Conservation (phyloP, 2,329 filamentous ascomycete genomes). For the Colletotrichum nymphaeae region DNA sequence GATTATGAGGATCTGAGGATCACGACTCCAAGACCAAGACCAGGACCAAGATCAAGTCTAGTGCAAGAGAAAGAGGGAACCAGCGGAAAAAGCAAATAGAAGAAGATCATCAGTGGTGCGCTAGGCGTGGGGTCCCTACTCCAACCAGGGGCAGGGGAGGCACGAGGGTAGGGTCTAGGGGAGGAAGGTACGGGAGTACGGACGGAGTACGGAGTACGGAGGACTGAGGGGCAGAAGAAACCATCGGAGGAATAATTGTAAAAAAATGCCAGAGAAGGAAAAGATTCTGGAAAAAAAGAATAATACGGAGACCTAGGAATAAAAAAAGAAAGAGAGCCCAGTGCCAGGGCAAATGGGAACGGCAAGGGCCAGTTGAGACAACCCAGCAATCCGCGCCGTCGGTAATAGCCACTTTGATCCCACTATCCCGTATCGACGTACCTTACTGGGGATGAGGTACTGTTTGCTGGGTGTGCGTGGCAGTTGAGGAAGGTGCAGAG, state of each 20-base stretch:
- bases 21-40: neutral
- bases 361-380: slow-evolving; percentile 31
- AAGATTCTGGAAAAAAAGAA: neutral
- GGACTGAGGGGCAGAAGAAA: slow-evolving; percentile 15
- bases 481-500: neutral
- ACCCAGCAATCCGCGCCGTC: slow-evolving; percentile 32
- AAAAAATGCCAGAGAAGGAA: slow-evolving; percentile 11
- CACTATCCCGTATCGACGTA: neutral
- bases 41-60: neutral
- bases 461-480: neutral
- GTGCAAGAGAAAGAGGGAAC: neutral
- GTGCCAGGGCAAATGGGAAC: slow-evolving; percentile 12
- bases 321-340: neutral
- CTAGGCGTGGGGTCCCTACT: slow-evolving; percentile 11
- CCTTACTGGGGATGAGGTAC: neutral
- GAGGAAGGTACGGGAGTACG: too few relatives aligned
- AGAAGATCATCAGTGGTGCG: slow-evolving; percentile 14
- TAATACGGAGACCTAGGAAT: slow-evolving; percentile 12
- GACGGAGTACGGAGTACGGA: too few relatives aligned
- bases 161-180: neutral
- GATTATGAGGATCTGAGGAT: neutral
- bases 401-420: slow-evolving; percentile 15
- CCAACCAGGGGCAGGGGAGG: neutral
- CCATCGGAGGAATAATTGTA: slow-evolving; percentile 20
- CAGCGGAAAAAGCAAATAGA: slow-evolving; percentile 5